A percentile compares a stretch with the other conserved stretches of the same genome.
phyloP scores from a whole-genome alignment of 805 yeast species.

The Ogataea methanolica region DNA sequence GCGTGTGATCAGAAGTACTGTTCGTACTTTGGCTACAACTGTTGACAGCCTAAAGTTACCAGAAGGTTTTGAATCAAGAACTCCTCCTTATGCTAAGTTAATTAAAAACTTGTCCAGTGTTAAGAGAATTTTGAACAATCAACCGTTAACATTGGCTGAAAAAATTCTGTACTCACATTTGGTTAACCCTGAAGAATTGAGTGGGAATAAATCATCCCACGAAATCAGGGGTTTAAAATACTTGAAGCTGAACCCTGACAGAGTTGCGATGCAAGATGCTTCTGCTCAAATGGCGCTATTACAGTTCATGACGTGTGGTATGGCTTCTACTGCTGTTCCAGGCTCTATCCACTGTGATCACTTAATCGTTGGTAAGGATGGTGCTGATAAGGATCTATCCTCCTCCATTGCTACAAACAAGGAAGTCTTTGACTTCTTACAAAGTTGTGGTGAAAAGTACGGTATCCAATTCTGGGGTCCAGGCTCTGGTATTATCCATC shows the following conservation, averaged over 20 bases:
- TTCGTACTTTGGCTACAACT: conserved; percentile 25
- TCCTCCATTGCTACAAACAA: conserved; percentile 85
- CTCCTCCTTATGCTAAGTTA: conserved; percentile 85
- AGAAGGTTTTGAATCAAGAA: conserved; percentile 56
- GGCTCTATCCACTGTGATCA: conserved; percentile 98
- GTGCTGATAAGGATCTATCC: conserved; percentile 79
- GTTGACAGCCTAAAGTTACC: conserved; percentile 41
- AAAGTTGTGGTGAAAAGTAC: conserved; percentile 88
- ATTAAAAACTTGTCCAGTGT: conserved; percentile 51
- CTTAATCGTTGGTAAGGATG: conserved; percentile 92
- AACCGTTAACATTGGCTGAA: conserved; percentile 91
- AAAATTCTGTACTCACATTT: conserved; percentile 92
- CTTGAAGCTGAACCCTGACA: conserved; percentile 92
- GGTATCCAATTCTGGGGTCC: conserved; percentile 99
- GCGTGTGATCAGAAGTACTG: conserved; percentile 4
- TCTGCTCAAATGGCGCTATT: conserved; percentile 97
- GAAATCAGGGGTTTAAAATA: conserved; percentile 79
- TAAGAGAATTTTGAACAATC: conserved; percentile 27
- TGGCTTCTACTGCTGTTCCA: conserved; percentile 89
- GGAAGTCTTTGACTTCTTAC: conserved; percentile 91
- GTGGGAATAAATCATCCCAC: conserved; percentile 34
- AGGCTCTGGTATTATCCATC: conserved; percentile 97
- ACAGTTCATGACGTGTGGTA: conserved; percentile 94
- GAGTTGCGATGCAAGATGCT: conserved; percentile 99
- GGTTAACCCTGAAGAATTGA: conserved; percentile 87